Conservation (phyloP, 345 rosid genomes). For the Pistacia atlantica region DNA sequence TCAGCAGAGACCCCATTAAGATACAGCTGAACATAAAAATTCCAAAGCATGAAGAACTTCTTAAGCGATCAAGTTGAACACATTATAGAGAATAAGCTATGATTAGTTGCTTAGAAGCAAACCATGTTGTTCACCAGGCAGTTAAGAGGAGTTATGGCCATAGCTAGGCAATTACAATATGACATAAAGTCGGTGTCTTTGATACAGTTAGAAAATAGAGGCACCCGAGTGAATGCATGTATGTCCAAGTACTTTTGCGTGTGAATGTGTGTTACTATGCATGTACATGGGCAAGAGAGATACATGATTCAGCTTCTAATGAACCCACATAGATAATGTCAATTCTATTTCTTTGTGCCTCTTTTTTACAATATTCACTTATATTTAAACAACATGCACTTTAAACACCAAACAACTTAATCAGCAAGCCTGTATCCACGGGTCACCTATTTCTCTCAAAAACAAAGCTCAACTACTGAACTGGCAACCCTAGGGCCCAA, state of each 20-base stretch:
- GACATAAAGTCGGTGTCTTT: background rate
- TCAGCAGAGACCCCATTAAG: background rate
- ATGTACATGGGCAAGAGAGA: background rate
- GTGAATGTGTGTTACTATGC: background rate
- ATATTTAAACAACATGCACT: background rate
- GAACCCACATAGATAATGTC: background rate
- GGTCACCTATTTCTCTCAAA: background rate
- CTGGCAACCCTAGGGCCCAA: background rate
- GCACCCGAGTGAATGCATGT: too few relatives aligned
- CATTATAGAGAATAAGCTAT: background rate
- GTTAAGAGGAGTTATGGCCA: background rate
- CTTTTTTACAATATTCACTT: background rate
- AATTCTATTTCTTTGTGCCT: too few relatives aligned
- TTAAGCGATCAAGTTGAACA: background rate
- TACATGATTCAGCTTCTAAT: background rate
- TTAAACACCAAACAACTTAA: background rate
- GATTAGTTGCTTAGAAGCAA: background rate
- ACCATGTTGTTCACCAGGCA: background rate
- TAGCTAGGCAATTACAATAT: too few relatives aligned
- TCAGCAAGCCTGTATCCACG: background rate
- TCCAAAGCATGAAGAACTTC: conserved; percentile 17
- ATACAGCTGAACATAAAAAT: background rate
- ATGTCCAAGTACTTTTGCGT: too few relatives aligned
- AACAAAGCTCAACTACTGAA: background rate
- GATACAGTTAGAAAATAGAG: background rate